Base-by-base conservation (phyloP, 139 green algal genomes). In the Klebsormidium nitens region DNA sequence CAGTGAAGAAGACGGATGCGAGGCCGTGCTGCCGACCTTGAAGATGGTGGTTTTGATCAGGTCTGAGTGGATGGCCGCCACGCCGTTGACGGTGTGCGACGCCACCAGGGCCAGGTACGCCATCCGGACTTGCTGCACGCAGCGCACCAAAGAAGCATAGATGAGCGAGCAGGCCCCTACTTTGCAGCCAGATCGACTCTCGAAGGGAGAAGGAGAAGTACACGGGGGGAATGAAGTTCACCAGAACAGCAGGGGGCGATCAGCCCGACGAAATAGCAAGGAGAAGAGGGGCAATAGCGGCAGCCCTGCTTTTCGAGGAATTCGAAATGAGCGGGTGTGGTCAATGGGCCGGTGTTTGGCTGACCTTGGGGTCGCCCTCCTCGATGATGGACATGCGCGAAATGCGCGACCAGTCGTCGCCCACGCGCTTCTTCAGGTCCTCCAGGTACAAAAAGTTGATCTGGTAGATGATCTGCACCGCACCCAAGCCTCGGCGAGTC, bases 401-500 rank as follows among this genome's bases (percentile, higher is more conserved):
- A 66, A 97, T 91, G 64, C 82, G 82, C 29, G 89, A 84, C 79
- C 83, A 91, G 82, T 97, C 88, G 64, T 96, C 88, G 31, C 89
- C 90, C 57, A 89, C 87, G 6, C 48, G 52, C 14, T 29, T 68
- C 59, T 85, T 79, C 69, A 96, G 68, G 72, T 82, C 59, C 17
- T 97, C 84, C 81, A 96, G 81, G 83, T 95, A 96, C 64, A 91
- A 84, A 87, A 85, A 95, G 87, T 97, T 95, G 86, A 97, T 95
- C 80, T 96, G 88, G 72, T 95, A 94, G 69, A 98, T 90, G 80
- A 98, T 98, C n/a, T n/a, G n/a, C n/a, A n/a, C n/a, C n/a, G n/a
- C n/a, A n/a, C n/a, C n/a, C n/a, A n/a, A n/a, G n/a, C n/a, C n/a
- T n/a, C n/a, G n/a, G n/a, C n/a, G n/a, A n/a, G n/a, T n/a, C n/a